Evolutionary conservation across 192 early-diverging fungal species (phyloP).

Genomic region (Gigaspora rosea): DNA sequence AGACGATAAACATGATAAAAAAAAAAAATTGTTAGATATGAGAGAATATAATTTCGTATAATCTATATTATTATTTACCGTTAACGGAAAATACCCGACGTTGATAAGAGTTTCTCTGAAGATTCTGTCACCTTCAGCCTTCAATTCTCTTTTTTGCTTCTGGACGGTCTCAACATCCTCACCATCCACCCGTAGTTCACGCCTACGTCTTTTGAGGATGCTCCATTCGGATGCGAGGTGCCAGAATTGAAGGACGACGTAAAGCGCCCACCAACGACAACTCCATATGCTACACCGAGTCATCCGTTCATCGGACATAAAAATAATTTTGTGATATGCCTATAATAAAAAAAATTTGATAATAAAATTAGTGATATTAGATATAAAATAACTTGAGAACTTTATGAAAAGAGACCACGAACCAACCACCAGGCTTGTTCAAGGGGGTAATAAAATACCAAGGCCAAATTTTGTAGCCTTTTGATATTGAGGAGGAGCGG

Average conservation of each 20-base stretch:
- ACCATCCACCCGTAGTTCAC: constrained; percentile 59
- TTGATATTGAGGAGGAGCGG: constrained; percentile 64
- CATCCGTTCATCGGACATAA: constrained; percentile 68
- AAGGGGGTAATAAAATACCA: constrained; percentile 91
- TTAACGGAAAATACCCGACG: constrained; percentile 89
- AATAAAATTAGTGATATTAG: too few relatives aligned
- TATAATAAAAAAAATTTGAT: too few relatives aligned
- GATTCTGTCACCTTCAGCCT: constrained; percentile 60
- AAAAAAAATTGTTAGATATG: background rate
- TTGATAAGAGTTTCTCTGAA: constrained; percentile 81
- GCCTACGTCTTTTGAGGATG: constrained; percentile 52
- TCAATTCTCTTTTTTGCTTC: constrained; percentile 63
- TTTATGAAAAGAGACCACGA: too few relatives aligned
- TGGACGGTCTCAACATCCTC: constrained; percentile 46
- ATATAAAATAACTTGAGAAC: too few relatives aligned
- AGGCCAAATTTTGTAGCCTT: constrained; percentile 85
- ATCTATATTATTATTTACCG: constrained; percentile 38
- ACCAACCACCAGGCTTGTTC: constrained; percentile 94
- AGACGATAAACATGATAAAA: too few relatives aligned
- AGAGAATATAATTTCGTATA: background rate
- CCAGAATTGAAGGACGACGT: constrained; percentile 87
- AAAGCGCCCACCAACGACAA: constrained; percentile 95
- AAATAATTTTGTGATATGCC: constrained; percentile 79
- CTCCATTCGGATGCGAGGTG: constrained; percentile 74
- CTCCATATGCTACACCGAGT: constrained; percentile 88